Evolutionary conservation across 495 filamentous ascomycete genomes (phyloP), one percentile per base, ranked within the genome.

Genomic region (Chaetomium tenue): DNA sequence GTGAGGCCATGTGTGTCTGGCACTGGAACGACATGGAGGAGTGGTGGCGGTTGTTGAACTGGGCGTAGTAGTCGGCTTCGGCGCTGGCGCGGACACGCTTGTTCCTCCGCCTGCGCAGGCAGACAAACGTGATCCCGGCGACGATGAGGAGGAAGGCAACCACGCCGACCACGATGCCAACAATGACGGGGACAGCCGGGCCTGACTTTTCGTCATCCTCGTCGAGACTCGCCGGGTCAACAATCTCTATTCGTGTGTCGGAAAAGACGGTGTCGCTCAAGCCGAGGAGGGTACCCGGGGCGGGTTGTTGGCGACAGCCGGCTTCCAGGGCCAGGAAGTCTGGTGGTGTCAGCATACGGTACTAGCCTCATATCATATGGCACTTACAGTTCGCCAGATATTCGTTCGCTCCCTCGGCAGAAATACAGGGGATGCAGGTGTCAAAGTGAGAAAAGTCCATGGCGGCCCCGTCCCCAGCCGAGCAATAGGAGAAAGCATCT

Each of bases 201-300:
- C 52, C 64, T 7, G 58, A 48, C 18, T 47, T 51, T 1, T 70
- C 51, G 8, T 64, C 40, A 0, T 53, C 60, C 22, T 70, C 44
- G 5, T 60, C n/a, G 0, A 70, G 48, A 2, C 63, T 67, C 2
- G 66, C 28, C 23, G 78, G 75, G 54, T 81, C 75, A 63, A 78
- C 74, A 20, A 83, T 76, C 58, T 67, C 75, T 56, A 84, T 74
- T 13, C n/a, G 48, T 3, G 68, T 70, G 2, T 51, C 63, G 23
- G 80, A 75, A 63, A 85, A 84, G 61, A 84, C 58, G 13, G 77
- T 80, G 46, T 78, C 82, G 63, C 77, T 78, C 22, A 84, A 61
- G 22, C 77, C 76, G 26, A 85, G 64, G 18, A 72, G 58, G 12
- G 62, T 66, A 16, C 82, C 81, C 1, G 75, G 54, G 3, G 70